Evolutionary conservation across 495 filamentous ascomycete species (phyloP), one percentile per base, ranked within the genome.

Genomic region (Aspergillus ostianus): DNA sequence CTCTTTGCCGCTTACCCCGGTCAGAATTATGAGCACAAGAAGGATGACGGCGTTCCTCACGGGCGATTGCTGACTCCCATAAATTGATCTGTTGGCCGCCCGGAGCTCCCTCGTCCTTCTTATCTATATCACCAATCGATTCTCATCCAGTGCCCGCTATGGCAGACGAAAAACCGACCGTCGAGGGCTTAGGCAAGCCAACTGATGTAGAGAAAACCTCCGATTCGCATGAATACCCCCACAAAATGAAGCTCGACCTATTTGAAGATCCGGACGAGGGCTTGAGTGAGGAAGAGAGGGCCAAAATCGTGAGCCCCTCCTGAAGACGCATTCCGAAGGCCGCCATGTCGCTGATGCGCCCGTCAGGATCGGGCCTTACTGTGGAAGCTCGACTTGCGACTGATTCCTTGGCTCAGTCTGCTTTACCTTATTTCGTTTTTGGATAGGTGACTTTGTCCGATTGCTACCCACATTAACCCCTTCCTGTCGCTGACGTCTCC

Each of bases 401-500:
- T 93, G 7, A 87, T 94, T 26, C 90, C 90, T 30, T 93, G 89
- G 90, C 84, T 95, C 20, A 90, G 87, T 67, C 77, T 97, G 29
- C 84, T 97, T 26, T 97, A 96, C 67, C 82, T 96, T 9, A 80
- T 90, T 19, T 87, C 88, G 21, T 97, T 97, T 69, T 80, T 97
- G 29, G 92, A 95, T 70, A 82, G 92, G 51, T 76, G 47, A 55
- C 26, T 7, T 17, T 55, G 18, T 21, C 17, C 53, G 53, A 45
- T 3, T 7, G 18, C 6, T 21, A 56, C 44, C n/a, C 2, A 0
- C 4, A 9, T 23, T 26, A 19, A 49, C 8, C 8, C 47, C n/a
- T 6, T 20, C 8, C 19, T 10, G n/a, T 21, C 7, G 23, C 23
- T 26, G 23, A 49, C 47, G 19, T 17, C 13, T 49, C 47, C 23